A percentile compares a stretch with the other conserved stretches of the same genome.
Evolutionary conservation across 331 rosid genomes (phyloP).

Genomic region (Cydonia oblonga): DNA sequence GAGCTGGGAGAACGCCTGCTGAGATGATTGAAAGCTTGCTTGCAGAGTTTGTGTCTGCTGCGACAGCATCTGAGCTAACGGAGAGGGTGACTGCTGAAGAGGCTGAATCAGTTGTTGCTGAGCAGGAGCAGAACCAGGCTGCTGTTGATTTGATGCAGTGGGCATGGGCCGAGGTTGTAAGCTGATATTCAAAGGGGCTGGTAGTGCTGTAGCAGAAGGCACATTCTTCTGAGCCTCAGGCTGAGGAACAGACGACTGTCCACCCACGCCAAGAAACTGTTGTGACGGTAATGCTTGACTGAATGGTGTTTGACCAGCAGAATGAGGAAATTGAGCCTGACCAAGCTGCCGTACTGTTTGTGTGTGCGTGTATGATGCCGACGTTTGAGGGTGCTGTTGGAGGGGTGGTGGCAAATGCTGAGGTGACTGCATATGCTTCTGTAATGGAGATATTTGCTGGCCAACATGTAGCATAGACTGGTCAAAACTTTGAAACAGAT

Average conservation of each 20-base stretch:
- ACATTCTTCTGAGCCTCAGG: constrained; percentile 41
- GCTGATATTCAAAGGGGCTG: constrained; percentile 34
- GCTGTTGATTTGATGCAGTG: too few species aligned
- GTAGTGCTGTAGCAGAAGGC: constrained; percentile 34
- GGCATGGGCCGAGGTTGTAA: constrained; percentile 23
- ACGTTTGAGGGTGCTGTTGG: constrained; percentile 41
- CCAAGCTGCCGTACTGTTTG: constrained; percentile 42
- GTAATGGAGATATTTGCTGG: constrained; percentile 53
- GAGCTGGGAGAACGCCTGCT: constrained; percentile 89
- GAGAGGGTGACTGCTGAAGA: constrained; percentile 75
- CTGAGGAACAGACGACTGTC: constrained; percentile 52
- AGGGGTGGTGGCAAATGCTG: constrained; percentile 55
- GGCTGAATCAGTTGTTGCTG: constrained; percentile 27
- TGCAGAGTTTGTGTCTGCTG: constrained; percentile 87
- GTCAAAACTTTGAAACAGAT: constrained; percentile 45
- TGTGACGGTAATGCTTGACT: constrained; percentile 32
- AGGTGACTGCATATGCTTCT: constrained; percentile 56
- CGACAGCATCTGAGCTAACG: constrained; percentile 81
- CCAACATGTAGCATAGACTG: constrained; percentile 40
- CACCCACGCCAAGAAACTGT: constrained; percentile 32
- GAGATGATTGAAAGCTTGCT: constrained; percentile 95
- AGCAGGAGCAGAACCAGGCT: too few species aligned
- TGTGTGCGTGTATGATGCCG: constrained; percentile 43
- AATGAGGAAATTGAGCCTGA: constrained; percentile 43
- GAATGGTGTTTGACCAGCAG: constrained; percentile 44